Evolutionary conservation across 116 monocot genomes (phyloP).

Genomic region (Posidonia oceanica): DNA sequence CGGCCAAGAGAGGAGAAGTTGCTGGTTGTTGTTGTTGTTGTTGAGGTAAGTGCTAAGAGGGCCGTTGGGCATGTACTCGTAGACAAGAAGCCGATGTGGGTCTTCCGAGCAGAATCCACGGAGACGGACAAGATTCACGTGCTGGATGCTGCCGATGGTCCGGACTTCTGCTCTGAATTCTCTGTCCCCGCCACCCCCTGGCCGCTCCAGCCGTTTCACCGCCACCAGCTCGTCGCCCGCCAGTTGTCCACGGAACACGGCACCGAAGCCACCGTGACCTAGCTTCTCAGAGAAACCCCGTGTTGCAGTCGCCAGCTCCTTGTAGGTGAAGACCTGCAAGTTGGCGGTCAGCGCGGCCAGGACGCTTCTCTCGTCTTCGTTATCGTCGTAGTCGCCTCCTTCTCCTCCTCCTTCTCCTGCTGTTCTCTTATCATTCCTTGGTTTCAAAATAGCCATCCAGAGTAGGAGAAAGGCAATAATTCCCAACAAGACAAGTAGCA

Average conservation of each 20-base stretch:
- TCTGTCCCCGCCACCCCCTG: conserved; percentile 31
- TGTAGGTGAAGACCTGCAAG: too few relatives aligned
- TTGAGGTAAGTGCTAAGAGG: conserved; percentile 43
- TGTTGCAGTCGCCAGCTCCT: too few relatives aligned
- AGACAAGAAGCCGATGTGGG: conserved; percentile 46
- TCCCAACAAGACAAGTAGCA: too few relatives aligned
- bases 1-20: conserved; percentile 15
- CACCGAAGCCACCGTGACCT: conserved; percentile 56
- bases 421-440: too few relatives aligned
- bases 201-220: conserved; percentile 58
- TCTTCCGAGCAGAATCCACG: conserved; percentile 56
- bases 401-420: too few relatives aligned
- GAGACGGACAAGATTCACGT: conserved; percentile 68
- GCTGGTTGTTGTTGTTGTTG: not conserved
- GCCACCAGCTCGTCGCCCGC: conserved; percentile 20
- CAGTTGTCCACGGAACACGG: conserved; percentile 43
- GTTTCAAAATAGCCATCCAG: too few relatives aligned
- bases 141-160: conserved; percentile 56
- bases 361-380: too few relatives aligned
- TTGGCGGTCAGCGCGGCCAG: too few relatives aligned
- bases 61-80: conserved; percentile 52
- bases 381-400: too few relatives aligned
- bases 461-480: too few relatives aligned
- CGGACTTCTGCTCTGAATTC: conserved; percentile 58
- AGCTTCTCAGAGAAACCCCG: conserved; percentile 39